Percentiles rank a stretch among this genome's conserved stretches.
Evolutionary conservation across 805 yeast genomes (phyloP).

Genomic region (Komagataella populi): DNA sequence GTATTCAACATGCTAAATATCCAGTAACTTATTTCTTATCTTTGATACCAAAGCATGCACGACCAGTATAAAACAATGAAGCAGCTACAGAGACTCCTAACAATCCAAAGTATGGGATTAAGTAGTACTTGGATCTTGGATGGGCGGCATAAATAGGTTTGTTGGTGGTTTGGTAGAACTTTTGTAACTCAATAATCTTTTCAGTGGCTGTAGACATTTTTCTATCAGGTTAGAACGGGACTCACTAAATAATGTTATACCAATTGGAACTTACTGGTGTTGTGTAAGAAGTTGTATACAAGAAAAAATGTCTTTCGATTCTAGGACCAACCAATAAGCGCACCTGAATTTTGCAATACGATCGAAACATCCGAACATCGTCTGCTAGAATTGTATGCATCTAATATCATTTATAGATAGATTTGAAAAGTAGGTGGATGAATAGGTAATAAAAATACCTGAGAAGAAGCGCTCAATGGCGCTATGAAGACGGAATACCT

Average conservation of each 20-base stretch:
- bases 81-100: slow-evolving; percentile 53
- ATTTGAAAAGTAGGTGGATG: too few species aligned
- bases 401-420: too few species aligned
- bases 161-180: slow-evolving; percentile 38
- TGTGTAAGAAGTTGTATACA: background rate
- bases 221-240: background rate
- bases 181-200: slow-evolving; percentile 42
- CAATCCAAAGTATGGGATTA: slow-evolving; percentile 70
- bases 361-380: background rate
- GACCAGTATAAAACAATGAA: slow-evolving; percentile 56
- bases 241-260: background rate
- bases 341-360: background rate
- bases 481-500: too few species aligned
- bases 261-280: background rate
- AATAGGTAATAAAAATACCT: too few species aligned
- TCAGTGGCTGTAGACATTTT: slow-evolving; percentile 15
- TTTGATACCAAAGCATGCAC: slow-evolving; percentile 62
- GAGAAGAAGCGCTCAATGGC: too few species aligned
- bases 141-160: slow-evolving; percentile 44
- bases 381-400: too few species aligned
- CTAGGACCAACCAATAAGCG: background rate
- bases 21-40: slow-evolving; percentile 16
- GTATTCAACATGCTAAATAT: background rate
- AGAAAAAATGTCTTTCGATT: background rate
- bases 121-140: slow-evolving; percentile 56